phyloP scores from a whole-genome alignment of 2,329 filamentous ascomycete genomes.

The Xylariaceae sp. region DNA sequence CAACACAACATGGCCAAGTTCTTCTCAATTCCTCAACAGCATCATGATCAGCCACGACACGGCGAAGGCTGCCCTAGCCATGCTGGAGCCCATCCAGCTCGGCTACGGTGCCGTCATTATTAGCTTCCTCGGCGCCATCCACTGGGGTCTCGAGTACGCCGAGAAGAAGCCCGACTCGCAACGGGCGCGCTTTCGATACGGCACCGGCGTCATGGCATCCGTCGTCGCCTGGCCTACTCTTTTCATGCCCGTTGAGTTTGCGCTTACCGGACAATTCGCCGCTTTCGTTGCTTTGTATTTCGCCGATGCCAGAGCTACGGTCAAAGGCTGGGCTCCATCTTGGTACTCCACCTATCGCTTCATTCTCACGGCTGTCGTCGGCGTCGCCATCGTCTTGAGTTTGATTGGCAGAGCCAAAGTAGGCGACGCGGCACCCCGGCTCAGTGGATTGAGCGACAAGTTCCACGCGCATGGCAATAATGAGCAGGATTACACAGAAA shows the following conservation, averaged over 20 bases:
- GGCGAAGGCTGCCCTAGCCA: slow-evolving; percentile 66
- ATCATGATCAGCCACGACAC: slow-evolving; percentile 65
- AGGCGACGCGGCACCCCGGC: slow-evolving; percentile 35
- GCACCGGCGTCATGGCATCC: slow-evolving; percentile 75
- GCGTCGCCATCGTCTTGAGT: slow-evolving; percentile 73
- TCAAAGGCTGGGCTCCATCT: slow-evolving; percentile 70
- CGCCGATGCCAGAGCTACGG: slow-evolving; percentile 69
- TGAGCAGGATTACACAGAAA: slow-evolving; percentile 33
- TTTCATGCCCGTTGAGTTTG: slow-evolving; percentile 77
- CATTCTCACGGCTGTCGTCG: slow-evolving; percentile 85
- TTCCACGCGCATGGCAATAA: slow-evolving; percentile 33
- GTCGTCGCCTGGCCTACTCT: slow-evolving; percentile 87
- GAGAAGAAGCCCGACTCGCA: slow-evolving; percentile 55
- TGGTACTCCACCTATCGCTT: slow-evolving; percentile 94
- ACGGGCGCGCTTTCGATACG: slow-evolving; percentile 75
- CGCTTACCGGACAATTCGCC: slow-evolving; percentile 78
- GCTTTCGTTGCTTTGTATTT: slow-evolving; percentile 86
- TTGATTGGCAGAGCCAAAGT: slow-evolving; percentile 81
- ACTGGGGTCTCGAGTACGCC: slow-evolving; percentile 87
- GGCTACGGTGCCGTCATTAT: slow-evolving; percentile 91
- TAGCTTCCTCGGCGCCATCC: slow-evolving; percentile 88
- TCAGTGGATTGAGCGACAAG: slow-evolving; percentile 37
- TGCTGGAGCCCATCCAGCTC: slow-evolving; percentile 83
- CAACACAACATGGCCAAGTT: slow-evolving; percentile 58
- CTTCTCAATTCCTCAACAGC: slow-evolving; percentile 61